phyloP scores from a whole-genome alignment of 805 yeast species.

The Yamadazyma paraphyllophila region DNA sequence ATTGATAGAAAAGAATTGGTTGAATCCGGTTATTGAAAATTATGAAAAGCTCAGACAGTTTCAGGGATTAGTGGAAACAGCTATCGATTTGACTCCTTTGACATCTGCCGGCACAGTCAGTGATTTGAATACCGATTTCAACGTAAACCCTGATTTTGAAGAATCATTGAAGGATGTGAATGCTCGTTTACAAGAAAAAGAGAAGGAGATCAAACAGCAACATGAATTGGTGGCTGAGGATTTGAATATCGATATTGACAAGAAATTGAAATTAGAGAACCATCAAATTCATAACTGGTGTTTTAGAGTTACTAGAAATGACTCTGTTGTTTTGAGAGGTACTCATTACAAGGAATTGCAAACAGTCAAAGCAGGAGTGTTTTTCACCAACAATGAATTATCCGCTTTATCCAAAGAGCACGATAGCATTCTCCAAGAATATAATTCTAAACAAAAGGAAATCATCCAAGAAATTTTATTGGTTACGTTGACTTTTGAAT shows the following conservation, averaged over 20 bases:
- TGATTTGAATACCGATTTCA: slow-evolving; percentile 60
- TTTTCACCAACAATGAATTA: slow-evolving; percentile 73
- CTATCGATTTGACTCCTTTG: slow-evolving; percentile 81
- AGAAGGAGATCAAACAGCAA: slow-evolving; percentile 52
- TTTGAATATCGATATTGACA: slow-evolving; percentile 77
- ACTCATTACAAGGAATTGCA: slow-evolving; percentile 72
- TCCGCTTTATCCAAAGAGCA: slow-evolving; percentile 59
- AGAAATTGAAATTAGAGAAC: slow-evolving; percentile 84
- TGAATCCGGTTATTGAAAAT: slow-evolving; percentile 50
- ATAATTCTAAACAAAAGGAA: slow-evolving; percentile 70
- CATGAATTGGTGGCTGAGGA: slow-evolving; percentile 71
- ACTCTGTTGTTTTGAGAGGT: slow-evolving; percentile 71
- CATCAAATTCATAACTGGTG: slow-evolving; percentile 94
- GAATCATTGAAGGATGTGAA: slow-evolving; percentile 65
- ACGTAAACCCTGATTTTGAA: slow-evolving; percentile 87
- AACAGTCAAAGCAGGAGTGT: slow-evolving; percentile 94
- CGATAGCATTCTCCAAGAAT: slow-evolving; percentile 58
- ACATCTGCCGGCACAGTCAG: slow-evolving; percentile 46
- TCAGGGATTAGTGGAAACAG: slow-evolving; percentile 86
- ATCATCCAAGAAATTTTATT: slow-evolving; percentile 80
- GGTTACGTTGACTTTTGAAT: slow-evolving; percentile 78
- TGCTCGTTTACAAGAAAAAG: slow-evolving; percentile 52
- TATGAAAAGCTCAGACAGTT: slow-evolving; percentile 58
- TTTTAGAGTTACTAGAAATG: slow-evolving; percentile 86
- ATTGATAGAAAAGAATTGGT: slow-evolving; percentile 54